These are phyloP conservation scores for Narthecium ossifragum DNA, from an alignment of 106 monocot species.

Conservation along the genomic window DNA sequence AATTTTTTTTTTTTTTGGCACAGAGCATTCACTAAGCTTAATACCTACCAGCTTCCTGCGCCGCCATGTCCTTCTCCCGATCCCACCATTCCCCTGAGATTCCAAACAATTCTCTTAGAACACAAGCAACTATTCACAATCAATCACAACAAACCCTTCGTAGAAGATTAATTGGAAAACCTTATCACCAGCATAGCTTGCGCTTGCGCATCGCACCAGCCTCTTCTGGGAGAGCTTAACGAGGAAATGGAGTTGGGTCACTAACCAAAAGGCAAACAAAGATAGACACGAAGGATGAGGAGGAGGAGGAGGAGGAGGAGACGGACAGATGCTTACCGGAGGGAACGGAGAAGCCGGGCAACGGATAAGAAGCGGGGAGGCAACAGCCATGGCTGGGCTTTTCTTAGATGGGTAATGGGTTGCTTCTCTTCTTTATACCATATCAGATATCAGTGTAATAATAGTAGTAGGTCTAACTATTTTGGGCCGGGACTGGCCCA, in stretches of 20 bases:
- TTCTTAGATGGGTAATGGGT: too few relatives aligned
- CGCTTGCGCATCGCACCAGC: neutral
- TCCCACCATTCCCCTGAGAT: constrained; percentile 9
- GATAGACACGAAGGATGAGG: neutral
- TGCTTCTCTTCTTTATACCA: too few relatives aligned
- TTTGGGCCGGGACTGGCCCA: too few relatives aligned
- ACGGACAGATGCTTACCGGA: neutral
- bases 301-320: neutral
- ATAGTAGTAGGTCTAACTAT: too few relatives aligned
- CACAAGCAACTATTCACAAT: neutral
- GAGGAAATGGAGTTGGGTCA: too few relatives aligned
- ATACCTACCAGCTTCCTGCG: constrained; percentile 41
- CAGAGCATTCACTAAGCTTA: neutral
- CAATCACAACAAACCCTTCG: too few relatives aligned
- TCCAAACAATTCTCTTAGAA: neutral
- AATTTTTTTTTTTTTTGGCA: neutral
- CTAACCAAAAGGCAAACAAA: too few relatives aligned
- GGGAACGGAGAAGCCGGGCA: neutral
- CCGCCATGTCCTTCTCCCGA: constrained; percentile 31
- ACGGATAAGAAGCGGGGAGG: constrained; percentile 12
- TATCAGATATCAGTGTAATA: too few relatives aligned
- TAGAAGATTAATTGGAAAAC: neutral
- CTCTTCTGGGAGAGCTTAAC: neutral
- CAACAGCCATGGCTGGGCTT: constrained; percentile 13
- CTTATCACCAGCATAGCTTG: neutral